Conservation (phyloP, 352 stramenopile genomes). For the Salisapilia sapeloensis region DNA sequence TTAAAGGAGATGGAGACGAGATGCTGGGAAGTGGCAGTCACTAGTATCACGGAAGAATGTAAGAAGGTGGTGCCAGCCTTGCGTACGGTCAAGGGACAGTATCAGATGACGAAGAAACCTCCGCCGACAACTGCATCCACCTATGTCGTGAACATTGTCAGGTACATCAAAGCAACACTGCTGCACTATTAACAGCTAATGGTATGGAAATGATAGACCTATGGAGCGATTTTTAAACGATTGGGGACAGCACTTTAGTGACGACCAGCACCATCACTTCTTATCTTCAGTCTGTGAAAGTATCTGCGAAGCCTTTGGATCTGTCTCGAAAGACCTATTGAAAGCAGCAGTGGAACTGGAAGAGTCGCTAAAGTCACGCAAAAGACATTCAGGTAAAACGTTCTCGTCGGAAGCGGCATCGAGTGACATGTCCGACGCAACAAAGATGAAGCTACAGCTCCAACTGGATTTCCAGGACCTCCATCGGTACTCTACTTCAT, state of each 20-base stretch:
- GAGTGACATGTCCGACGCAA: conserved; percentile 47
- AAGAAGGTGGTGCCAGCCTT: conserved; percentile 77
- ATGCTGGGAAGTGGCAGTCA: conserved; percentile 48
- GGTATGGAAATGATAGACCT: conserved; percentile 16
- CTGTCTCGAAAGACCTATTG: conserved; percentile 50
- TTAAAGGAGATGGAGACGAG: conserved; percentile 22
- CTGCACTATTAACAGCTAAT: background rate
- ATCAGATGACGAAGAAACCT: conserved; percentile 83
- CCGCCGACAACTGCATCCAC: conserved; percentile 41
- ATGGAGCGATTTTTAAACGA: conserved; percentile 52
- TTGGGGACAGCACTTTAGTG: conserved; percentile 44
- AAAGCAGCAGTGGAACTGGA: conserved; percentile 66
- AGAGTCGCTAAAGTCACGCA: conserved; percentile 78
- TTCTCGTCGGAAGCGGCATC: conserved; percentile 6
- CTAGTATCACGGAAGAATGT: conserved; percentile 52
- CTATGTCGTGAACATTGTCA: conserved; percentile 63
- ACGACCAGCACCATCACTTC: conserved; percentile 16
- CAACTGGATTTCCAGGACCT: conserved; percentile 60
- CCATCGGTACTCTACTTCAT: conserved; percentile 30
- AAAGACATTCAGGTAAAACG: conserved; percentile 40
- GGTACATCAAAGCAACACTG: conserved; percentile 8
- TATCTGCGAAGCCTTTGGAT: conserved; percentile 38
- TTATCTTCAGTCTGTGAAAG: conserved; percentile 33
- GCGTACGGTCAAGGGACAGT: conserved; percentile 75
- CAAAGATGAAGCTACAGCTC: conserved; percentile 76